A percentile compares a stretch with the other conserved stretches of the same genome.
Evolutionary conservation across 73 alveolate species (phyloP).

Genomic region (Blepharisma stoltei): DNA sequence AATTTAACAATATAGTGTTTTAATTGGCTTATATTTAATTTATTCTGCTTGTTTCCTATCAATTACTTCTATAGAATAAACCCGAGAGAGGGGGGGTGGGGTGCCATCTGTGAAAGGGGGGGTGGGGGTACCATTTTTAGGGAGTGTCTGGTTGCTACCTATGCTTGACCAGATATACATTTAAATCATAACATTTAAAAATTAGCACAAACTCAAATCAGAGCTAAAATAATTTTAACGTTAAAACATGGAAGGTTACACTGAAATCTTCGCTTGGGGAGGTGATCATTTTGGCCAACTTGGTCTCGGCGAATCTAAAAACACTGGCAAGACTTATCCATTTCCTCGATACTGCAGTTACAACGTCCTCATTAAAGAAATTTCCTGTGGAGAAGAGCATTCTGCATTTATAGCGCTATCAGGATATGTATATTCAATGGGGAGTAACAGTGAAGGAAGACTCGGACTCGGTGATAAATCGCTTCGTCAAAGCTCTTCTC

Average conservation of each 20-base stretch:
- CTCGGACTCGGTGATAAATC: constrained; percentile 34
- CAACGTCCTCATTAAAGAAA: constrained; percentile 43
- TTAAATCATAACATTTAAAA: too few relatives aligned
- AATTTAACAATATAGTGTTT: too few relatives aligned
- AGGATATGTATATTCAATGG: constrained; percentile 39
- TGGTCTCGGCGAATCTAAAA: constrained; percentile 33
- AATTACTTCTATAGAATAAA: too few relatives aligned
- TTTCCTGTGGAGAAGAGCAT: constrained; percentile 69
- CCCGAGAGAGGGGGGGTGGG: too few relatives aligned
- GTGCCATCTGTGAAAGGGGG: too few relatives aligned
- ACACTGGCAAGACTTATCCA: constrained; percentile 44
- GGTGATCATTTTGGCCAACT: constrained; percentile 40
- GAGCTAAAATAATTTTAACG: too few relatives aligned
- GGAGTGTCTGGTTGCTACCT: too few relatives aligned
- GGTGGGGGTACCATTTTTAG: too few relatives aligned
- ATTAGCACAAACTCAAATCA: too few relatives aligned
- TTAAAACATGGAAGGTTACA: constrained; percentile 11
- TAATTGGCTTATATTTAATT: too few relatives aligned
- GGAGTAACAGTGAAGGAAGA: constrained; percentile 37
- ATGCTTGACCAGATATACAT: too few relatives aligned
- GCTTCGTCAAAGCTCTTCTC: constrained; percentile 38
- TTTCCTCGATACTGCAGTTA: constrained; percentile 54
- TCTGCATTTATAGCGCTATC: constrained; percentile 49
- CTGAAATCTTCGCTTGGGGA: constrained; percentile 27
- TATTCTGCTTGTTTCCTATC: too few relatives aligned